These are phyloP conservation scores for Auxenochlorella pyrenoidosa DNA, from an alignment of 139 green algal genomes.

Conservation along the genomic window DNA sequence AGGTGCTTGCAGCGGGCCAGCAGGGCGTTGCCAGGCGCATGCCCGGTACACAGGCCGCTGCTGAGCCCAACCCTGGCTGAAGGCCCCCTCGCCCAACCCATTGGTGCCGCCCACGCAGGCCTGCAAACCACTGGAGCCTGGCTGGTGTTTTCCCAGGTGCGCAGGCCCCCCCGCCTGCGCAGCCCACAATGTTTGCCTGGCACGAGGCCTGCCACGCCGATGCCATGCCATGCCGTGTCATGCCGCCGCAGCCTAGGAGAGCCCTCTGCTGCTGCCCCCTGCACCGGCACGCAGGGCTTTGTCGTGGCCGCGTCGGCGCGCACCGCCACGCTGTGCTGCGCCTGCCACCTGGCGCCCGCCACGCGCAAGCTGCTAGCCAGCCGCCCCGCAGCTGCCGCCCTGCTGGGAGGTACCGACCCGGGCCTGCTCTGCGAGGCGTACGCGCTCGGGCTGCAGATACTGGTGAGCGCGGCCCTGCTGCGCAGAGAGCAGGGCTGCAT, in stretches of 20 bases:
- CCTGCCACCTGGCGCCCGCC: not conserved
- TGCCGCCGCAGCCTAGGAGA: too few relatives aligned
- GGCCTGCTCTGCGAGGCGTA: not conserved
- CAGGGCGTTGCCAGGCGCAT: too few relatives aligned
- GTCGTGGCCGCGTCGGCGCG: not conserved
- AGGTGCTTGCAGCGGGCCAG: not conserved
- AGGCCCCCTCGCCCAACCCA: too few relatives aligned
- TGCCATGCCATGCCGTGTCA: too few relatives aligned
- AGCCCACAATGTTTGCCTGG: too few relatives aligned
- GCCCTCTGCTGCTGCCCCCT: too few relatives aligned
- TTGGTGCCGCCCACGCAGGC: not conserved
- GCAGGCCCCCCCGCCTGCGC: too few relatives aligned
- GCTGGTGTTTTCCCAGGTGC: not conserved
- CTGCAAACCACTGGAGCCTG: slow-evolving; percentile 2
- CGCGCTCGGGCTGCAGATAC: not conserved
- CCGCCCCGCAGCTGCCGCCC: not conserved
- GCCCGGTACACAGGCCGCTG: too few relatives aligned
- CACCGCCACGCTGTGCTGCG: not conserved
- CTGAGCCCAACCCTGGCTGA: too few relatives aligned
- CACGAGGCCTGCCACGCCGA: too few relatives aligned
- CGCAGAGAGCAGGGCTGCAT: too few relatives aligned
- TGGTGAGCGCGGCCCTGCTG: too few relatives aligned
- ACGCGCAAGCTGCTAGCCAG: not conserved
- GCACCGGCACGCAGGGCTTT: not conserved
- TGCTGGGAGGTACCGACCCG: not conserved